Conservation (phyloP, 2,329 filamentous ascomycete genomes). For the Exophiala sp. region DNA sequence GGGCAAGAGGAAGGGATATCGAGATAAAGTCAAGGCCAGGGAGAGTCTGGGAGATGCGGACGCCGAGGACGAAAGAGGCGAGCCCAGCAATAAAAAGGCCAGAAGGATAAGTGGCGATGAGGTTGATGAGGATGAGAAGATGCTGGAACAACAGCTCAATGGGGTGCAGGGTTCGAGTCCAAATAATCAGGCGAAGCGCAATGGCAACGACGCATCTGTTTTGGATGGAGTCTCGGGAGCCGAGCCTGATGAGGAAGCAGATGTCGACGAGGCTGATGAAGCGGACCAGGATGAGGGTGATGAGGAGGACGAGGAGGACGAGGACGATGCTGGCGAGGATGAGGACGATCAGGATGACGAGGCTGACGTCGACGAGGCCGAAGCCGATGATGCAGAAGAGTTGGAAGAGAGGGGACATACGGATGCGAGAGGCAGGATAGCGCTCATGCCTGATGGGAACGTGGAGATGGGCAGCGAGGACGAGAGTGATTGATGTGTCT, state of each 20-base stretch:
- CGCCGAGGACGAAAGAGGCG: constrained; percentile 47
- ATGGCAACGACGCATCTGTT: background rate
- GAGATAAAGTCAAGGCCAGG: constrained; percentile 38
- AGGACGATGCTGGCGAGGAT: constrained; percentile 26
- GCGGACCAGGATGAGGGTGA: constrained; percentile 27
- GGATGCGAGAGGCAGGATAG: background rate
- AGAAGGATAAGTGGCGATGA: constrained; percentile 14
- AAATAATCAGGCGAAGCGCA: constrained; percentile 16
- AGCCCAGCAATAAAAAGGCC: constrained; percentile 22
- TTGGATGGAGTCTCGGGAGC: too few relatives aligned
- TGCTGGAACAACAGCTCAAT: constrained; percentile 29
- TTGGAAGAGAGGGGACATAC: background rate
- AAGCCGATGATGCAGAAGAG: constrained; percentile 1
- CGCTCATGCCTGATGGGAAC: constrained; percentile 24
- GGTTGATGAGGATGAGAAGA: constrained; percentile 21
- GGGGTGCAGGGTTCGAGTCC: constrained; percentile 21
- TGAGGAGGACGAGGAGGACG: constrained; percentile 20
- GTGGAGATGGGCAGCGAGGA: constrained; percentile 27
- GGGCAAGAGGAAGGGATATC: constrained; percentile 36
- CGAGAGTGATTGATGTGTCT: constrained; percentile 19
- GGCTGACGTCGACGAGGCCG: constrained; percentile 30
- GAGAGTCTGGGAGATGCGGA: constrained; percentile 51
- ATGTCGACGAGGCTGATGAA: constrained; percentile 30
- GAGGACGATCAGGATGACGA: constrained; percentile 32
- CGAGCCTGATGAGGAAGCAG: constrained; percentile 24